phyloP scores from a whole-genome alignment of 2,329 filamentous ascomycete genomes.

The Curvularia spicifera region DNA sequence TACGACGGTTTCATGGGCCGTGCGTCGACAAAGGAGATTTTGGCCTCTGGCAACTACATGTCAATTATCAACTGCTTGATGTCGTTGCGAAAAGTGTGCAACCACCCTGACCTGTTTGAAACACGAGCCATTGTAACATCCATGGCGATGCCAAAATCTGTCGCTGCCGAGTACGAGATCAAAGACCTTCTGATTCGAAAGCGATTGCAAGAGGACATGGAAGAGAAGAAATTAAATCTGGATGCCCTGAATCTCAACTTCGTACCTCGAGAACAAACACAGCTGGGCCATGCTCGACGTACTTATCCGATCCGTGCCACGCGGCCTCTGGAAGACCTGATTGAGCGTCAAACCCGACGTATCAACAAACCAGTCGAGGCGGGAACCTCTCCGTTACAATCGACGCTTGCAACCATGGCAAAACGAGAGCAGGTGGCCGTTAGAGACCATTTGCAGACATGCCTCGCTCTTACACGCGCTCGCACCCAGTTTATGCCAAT shows the following conservation, averaged over 20 bases:
- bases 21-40: constrained; percentile 84
- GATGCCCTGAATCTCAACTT: constrained; percentile 82
- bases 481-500: constrained; percentile 81
- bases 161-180: constrained; percentile 73
- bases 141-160: constrained; percentile 85
- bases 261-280: constrained; percentile 66
- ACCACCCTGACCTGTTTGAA: constrained; percentile 95
- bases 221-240: constrained; percentile 71
- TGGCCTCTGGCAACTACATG: constrained; percentile 92
- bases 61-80: constrained; percentile 98
- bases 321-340: constrained; percentile 70
- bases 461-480: constrained; percentile 79
- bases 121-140: constrained; percentile 96
- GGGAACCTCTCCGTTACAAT: constrained; percentile 68
- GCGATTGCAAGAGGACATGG: constrained; percentile 66
- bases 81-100: constrained; percentile 97
- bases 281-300: constrained; percentile 59
- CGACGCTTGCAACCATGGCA: constrained; percentile 70
- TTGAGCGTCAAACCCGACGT: constrained; percentile 70
- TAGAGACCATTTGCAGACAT: constrained; percentile 77
- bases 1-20: constrained; percentile 96
- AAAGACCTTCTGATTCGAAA: constrained; percentile 74
- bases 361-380: constrained; percentile 58
- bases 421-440: constrained; percentile 72
- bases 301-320: constrained; percentile 65